Conservation (phyloP, 768 basidiomycete genomes). For the Pluteus cervinus region DNA sequence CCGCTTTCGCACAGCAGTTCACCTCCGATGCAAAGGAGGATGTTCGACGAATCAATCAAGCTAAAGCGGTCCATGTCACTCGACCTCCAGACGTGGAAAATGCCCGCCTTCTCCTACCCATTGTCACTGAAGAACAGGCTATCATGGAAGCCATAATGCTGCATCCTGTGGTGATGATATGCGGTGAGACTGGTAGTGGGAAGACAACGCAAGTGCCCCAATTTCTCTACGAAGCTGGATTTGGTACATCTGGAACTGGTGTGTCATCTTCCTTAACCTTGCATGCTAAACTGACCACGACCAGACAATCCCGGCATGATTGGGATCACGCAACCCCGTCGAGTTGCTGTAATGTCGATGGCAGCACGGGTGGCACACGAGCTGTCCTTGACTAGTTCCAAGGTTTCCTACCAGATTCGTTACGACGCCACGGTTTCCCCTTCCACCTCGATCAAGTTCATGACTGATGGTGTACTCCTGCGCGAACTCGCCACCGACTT, state of each 20-base stretch:
- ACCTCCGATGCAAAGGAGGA: conserved; percentile 6
- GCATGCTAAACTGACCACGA: conserved; percentile 8
- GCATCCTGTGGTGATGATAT: conserved; percentile 80
- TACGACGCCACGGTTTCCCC: conserved; percentile 93
- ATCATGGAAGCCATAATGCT: conserved; percentile 90
- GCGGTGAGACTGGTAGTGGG: conserved; percentile 94
- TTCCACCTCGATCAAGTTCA: conserved; percentile 93
- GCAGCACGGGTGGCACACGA: conserved; percentile 90
- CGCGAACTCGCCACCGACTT: conserved; percentile 92
- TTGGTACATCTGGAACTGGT: conserved; percentile 82
- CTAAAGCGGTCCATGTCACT: conserved; percentile 46
- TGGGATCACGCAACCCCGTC: conserved; percentile 93
- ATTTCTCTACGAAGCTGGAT: conserved; percentile 96
- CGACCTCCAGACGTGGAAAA: conserved; percentile 72
- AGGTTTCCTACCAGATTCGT: conserved; percentile 94
- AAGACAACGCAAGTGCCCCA: conserved; percentile 99
- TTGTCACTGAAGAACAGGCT: conserved; percentile 87
- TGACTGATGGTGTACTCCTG: conserved; percentile 97
- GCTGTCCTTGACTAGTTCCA: conserved; percentile 73
- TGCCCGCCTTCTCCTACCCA: conserved; percentile 74
- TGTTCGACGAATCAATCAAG: conserved; percentile 14
- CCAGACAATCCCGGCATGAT: conserved; percentile 97
- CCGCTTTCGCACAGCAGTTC: conserved; percentile 54
- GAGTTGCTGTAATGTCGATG: conserved; percentile 97
- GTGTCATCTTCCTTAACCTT: conserved; percentile 13